phyloP scores from a whole-genome alignment of 78 protist species.

The Monocercomonoides exilis region DNA sequence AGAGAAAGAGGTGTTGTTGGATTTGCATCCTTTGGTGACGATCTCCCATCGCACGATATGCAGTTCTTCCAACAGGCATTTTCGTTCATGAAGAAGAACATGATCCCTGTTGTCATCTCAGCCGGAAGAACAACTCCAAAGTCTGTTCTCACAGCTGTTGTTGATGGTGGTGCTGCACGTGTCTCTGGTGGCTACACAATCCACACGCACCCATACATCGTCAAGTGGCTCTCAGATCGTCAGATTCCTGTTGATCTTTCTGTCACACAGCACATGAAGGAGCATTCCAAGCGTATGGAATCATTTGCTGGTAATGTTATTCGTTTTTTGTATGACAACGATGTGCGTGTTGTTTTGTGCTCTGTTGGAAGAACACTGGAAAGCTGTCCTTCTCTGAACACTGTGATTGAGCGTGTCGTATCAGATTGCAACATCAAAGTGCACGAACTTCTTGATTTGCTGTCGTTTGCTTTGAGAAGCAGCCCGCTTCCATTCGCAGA shows the following conservation, averaged over 20 bases:
- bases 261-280: conserved; percentile 36
- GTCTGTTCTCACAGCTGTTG: not conserved
- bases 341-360: conserved; percentile 47
- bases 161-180: conserved; percentile 42
- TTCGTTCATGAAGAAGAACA: conserved; percentile 37
- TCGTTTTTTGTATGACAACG: conserved; percentile 37
- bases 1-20: conserved; percentile 34
- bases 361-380: conserved; percentile 16
- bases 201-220: conserved; percentile 48
- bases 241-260: conserved; percentile 47
- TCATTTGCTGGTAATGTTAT: conserved; percentile 35
- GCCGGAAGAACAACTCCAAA: not conserved
- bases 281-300: conserved; percentile 17
- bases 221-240: conserved; percentile 29
- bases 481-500: no score
- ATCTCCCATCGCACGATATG: not conserved
- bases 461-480: no score
- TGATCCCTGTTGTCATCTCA: conserved; percentile 32
- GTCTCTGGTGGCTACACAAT: conserved; percentile 48
- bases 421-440: no score
- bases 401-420: no score
- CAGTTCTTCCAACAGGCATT: conserved; percentile 41
- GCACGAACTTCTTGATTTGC: no score
- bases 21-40: conserved; percentile 46
- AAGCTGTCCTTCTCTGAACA: no score